Conservation (phyloP, 2,329 filamentous ascomycete genomes). For the Sclerotinia glacialis region DNA sequence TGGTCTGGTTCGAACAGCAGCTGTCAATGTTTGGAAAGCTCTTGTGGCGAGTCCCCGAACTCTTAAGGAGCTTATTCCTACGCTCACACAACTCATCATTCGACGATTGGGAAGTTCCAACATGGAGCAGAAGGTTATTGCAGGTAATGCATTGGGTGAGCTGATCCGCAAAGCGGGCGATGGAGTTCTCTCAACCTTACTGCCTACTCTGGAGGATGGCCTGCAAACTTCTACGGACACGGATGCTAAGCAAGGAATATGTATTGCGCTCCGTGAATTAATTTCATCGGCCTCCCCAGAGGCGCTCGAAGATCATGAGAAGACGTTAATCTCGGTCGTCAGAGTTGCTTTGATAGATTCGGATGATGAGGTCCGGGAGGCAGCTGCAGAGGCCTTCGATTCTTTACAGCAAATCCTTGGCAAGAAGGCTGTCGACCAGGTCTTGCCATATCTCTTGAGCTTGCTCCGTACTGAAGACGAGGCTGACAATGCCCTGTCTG, state of each 20-base stretch:
- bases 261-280: slow-evolving; percentile 89
- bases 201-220: slow-evolving; percentile 90
- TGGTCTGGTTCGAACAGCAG: slow-evolving; percentile 81
- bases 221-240: slow-evolving; percentile 84
- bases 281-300: slow-evolving; percentile 87
- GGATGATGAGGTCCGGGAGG: slow-evolving; percentile 86
- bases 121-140: slow-evolving; percentile 98
- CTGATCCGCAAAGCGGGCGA: slow-evolving; percentile 96
- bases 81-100: slow-evolving; percentile 91
- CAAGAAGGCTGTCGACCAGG: slow-evolving; percentile 92
- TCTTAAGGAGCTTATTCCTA: slow-evolving; percentile 92
- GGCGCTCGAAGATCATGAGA: slow-evolving; percentile 89
- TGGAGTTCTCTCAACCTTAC: slow-evolving; percentile 78
- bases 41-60: slow-evolving; percentile 88
- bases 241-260: slow-evolving; percentile 95
- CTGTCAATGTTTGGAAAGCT: slow-evolving; percentile 94
- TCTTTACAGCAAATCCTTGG: slow-evolving; percentile 89
- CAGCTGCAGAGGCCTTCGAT: slow-evolving; percentile 95
- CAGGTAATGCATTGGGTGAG: slow-evolving; percentile 93
- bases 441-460: slow-evolving; percentile 86
- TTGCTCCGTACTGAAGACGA: slow-evolving; percentile 82
- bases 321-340: slow-evolving; percentile 90
- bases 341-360: slow-evolving; percentile 88
- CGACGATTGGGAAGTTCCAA: slow-evolving; percentile 90
- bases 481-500: slow-evolving; percentile 88